A percentile compares a stretch with the other conserved stretches of the same genome.
phyloP scores from a whole-genome alignment of 768 basidiomycete species.

The Austroboletus festivus region DNA sequence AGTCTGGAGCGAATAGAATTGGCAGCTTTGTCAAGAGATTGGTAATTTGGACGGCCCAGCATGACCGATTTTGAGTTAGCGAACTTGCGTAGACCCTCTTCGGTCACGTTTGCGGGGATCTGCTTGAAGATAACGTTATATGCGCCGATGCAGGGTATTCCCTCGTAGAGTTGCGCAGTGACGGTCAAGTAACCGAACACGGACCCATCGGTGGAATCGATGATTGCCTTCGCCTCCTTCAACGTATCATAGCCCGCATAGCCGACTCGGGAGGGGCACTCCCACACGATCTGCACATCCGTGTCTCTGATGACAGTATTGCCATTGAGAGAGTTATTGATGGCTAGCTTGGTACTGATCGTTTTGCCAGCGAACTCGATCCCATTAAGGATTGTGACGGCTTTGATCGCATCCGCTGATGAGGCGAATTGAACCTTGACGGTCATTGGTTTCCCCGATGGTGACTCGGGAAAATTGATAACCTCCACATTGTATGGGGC shows the following conservation, averaged over 20 bases:
- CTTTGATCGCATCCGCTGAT: conserved; percentile 50
- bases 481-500: conserved; percentile 41
- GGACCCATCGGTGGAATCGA: conserved; percentile 39
- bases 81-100: conserved; percentile 44
- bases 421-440: conserved; percentile 48
- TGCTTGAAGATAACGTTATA: conserved; percentile 60
- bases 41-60: conserved; percentile 49
- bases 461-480: conserved; percentile 31
- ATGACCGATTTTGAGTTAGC: conserved; percentile 48
- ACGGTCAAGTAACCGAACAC: conserved; percentile 41
- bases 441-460: conserved; percentile 22
- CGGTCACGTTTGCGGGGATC: conserved; percentile 44
- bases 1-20: conserved; percentile 37
- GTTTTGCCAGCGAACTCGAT: conserved; percentile 34
- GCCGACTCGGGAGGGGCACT: conserved; percentile 51
- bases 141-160: conserved; percentile 53
- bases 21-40: conserved; percentile 34
- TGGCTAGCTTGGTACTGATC: conserved; percentile 45
- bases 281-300: conserved; percentile 57
- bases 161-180: conserved; percentile 49
- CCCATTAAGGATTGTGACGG: conserved; percentile 50
- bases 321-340: conserved; percentile 36
- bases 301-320: conserved; percentile 48
- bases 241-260: conserved; percentile 61
- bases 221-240: conserved; percentile 48